Evolutionary conservation across 768 basidiomycete genomes (phyloP), one percentile per base, ranked within the genome.

Genomic region (Hericium coralloides): DNA sequence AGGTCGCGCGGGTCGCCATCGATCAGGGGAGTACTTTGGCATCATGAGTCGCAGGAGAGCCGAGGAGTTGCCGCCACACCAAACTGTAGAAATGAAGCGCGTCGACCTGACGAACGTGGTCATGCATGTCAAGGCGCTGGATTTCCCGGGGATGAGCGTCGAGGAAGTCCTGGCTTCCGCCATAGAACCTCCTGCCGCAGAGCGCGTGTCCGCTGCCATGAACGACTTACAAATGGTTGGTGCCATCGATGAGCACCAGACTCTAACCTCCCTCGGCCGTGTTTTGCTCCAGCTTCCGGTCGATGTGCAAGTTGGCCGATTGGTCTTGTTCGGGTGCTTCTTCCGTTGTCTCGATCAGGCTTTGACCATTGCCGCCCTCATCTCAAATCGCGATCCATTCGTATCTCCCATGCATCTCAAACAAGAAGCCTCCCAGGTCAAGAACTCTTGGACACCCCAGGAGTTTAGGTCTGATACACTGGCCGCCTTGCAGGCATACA

Each of bases 111-210:
- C 84, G 64, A 92, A 93, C 65, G 87, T 95, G 49, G 92, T 95
- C 15, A 98, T 98, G 94, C 94, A 94, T 67, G 82, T 98, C 69
- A 97, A 95, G 66, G 93, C 93, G 9, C 79, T 97, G 38, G 85
- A 92, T 67, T 87, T 97, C 67, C 89, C 91, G 6, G 83, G 81
- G 47, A 83, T 93, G 83, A 72, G 82, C 26, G 89, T 92, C 6
- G 89, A 95, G 65, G 87, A 95, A 58, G 92, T 97, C 20, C 76
- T 98, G 38, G 83, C 81, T 1, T 84, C 81, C 12, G 79, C 87
- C 12, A 97, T 97, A 55, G 94, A 98, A 67, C 88, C 95, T 15
- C 95, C 95, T n/a, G 82, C 80, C 38, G 71, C 80, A 1, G 79
- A 79, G 38, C 86, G 91, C 20, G 85, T 98, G 37, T 73, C 71